Evolutionary conservation across 2,329 filamentous ascomycete species (phyloP).

Genomic region (Penicillium sp.): DNA sequence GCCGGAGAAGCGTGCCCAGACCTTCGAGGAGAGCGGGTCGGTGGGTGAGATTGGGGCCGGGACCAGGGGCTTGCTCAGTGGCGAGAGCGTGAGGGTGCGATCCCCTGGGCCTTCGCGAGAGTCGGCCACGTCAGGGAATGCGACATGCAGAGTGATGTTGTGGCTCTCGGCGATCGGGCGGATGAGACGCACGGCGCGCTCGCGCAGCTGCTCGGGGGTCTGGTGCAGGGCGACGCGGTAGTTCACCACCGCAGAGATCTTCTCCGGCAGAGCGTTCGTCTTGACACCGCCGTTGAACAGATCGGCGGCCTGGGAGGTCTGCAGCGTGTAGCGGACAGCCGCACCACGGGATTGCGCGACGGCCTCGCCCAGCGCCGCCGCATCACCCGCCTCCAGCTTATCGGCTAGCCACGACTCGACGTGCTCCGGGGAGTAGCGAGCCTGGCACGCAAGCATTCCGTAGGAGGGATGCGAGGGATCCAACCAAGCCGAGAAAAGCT

Average conservation of each 20-base stretch:
- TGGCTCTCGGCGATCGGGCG: conserved; percentile 49
- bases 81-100: conserved; percentile 33
- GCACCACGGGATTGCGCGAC: conserved; percentile 40
- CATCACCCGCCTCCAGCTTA: conserved; percentile 47
- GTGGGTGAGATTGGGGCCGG: conserved; percentile 38
- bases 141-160: conserved; percentile 46
- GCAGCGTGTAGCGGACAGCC: conserved; percentile 52
- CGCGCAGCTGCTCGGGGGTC: conserved; percentile 46
- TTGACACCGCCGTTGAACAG: conserved; percentile 56
- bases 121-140: conserved; percentile 40
- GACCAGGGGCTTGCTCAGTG: conserved; percentile 28
- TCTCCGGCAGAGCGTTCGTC: conserved; percentile 58
- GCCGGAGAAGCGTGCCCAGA: conserved; percentile 40
- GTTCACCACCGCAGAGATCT: conserved; percentile 53
- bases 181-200: conserved; percentile 49
- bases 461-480: conserved; percentile 55
- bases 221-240: conserved; percentile 58
- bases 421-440: conserved; percentile 52
- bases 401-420: conserved; percentile 44
- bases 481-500: conserved; percentile 54
- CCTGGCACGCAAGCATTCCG: conserved; percentile 57
- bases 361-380: conserved; percentile 42
- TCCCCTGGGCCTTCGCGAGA: conserved; percentile 15
- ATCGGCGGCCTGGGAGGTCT: conserved; percentile 58
- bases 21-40: conserved; percentile 28